phyloP scores from a whole-genome alignment of 2,329 filamentous ascomycete species.

The Tolypocladium inflatum region DNA sequence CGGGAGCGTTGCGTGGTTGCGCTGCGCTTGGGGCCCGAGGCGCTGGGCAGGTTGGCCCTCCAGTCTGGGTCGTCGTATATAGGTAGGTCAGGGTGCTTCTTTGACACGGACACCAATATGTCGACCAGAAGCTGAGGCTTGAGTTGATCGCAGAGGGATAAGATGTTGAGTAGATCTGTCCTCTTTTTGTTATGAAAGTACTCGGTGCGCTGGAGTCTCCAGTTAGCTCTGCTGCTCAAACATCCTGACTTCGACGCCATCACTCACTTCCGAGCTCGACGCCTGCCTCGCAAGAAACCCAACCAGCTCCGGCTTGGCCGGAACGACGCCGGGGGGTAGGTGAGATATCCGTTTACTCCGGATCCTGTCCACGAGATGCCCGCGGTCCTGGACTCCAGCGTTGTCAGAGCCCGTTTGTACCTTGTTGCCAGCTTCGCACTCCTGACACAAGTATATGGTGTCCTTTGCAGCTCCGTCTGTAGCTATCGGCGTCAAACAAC shows the following conservation, averaged over 20 bases:
- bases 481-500: conserved; percentile 7
- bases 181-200: conserved; percentile 28
- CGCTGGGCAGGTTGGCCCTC: conserved; percentile 13
- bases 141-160: conserved; percentile 31
- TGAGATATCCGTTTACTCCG: conserved; percentile 21
- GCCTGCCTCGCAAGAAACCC: conserved; percentile 27
- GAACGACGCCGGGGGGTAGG: conserved; percentile 20
- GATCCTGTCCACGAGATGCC: conserved; percentile 18
- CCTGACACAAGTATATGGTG: conserved; percentile 9
- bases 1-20: conserved; percentile 5
- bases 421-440: conserved; percentile 5
- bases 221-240: not conserved
- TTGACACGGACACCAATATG: conserved; percentile 31
- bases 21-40: not conserved
- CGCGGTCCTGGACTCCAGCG: conserved; percentile 8
- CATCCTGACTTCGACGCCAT: too few species aligned
- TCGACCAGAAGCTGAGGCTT: conserved; percentile 30
- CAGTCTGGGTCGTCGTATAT: conserved; percentile 33
- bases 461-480: conserved; percentile 1
- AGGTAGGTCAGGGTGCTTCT: conserved; percentile 30
- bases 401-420: conserved; percentile 2
- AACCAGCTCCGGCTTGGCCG: conserved; percentile 25
- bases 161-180: conserved; percentile 28
- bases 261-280: conserved; percentile 22
- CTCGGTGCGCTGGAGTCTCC: conserved; percentile 19